These are phyloP conservation scores for Leptographium wingfieldii DNA, from an alignment of 2,329 filamentous ascomycete genomes.

Conservation along the genomic window DNA sequence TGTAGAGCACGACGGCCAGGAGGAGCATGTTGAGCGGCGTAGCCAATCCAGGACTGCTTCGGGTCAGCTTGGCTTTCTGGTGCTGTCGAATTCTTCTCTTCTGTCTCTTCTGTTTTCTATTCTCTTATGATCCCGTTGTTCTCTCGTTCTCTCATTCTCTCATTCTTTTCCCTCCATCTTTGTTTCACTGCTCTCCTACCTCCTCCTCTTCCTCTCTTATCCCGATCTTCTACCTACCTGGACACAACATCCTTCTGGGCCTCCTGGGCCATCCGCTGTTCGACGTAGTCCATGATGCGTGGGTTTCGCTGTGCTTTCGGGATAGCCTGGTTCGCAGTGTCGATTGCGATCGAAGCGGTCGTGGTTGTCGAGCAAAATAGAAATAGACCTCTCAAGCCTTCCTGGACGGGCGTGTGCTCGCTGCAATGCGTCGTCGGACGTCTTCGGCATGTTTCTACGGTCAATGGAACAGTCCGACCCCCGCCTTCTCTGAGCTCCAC, in stretches of 20 bases:
- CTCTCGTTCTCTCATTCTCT: too few relatives aligned
- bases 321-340: not conserved
- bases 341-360: not conserved
- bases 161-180: not conserved
- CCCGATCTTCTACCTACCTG: slow-evolving; percentile 3
- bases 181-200: not conserved
- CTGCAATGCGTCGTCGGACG: not conserved
- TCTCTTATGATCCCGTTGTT: too few relatives aligned
- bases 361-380: not conserved
- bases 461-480: not conserved
- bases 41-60: slow-evolving; percentile 29
- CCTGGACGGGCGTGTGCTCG: not conserved
- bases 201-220: too few relatives aligned
- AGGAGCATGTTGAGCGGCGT: slow-evolving; percentile 54
- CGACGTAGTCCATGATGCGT: slow-evolving; percentile 41
- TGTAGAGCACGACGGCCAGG: slow-evolving; percentile 41
- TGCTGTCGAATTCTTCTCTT: not conserved
- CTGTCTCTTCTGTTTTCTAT: not conserved
- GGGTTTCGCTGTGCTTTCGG: not conserved
- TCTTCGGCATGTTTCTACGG: not conserved
- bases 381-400: not conserved
- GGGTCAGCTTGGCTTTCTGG: not conserved
- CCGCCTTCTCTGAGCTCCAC: not conserved
- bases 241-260: slow-evolving; percentile 26
- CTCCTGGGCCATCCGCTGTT: slow-evolving; percentile 41